These are phyloP conservation scores for Colletotrichum zoysiae DNA, from an alignment of 2,329 filamentous ascomycete species.

Conservation along the genomic window DNA sequence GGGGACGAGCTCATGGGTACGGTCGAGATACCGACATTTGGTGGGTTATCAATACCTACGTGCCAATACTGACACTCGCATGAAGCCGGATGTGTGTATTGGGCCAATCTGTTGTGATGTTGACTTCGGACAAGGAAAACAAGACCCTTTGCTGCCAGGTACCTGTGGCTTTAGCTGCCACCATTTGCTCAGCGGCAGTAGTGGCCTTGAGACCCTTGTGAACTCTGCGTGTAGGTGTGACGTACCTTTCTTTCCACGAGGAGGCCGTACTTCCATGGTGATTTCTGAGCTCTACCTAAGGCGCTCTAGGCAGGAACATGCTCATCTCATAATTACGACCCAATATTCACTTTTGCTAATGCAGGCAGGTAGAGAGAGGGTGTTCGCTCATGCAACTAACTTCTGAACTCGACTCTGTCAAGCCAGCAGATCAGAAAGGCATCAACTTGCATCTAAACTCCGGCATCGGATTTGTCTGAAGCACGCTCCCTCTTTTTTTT, in stretches of 20 bases:
- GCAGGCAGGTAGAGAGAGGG: neutral
- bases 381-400: too few species aligned
- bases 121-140: too few species aligned
- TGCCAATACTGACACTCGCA: neutral
- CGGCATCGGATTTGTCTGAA: too few species aligned
- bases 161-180: neutral
- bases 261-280: neutral
- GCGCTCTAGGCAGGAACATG: neutral
- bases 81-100: neutral
- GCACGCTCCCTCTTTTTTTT: too few species aligned
- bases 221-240: neutral
- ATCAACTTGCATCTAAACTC: too few species aligned
- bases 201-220: neutral
- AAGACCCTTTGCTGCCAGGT: too few species aligned
- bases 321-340: neutral
- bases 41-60: too few species aligned
- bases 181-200: neutral
- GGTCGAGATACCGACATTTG: too few species aligned
- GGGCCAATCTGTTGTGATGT: slow-evolving; percentile 2
- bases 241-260: neutral
- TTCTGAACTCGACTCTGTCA: too few species aligned
- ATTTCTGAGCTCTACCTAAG: neutral
- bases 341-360: neutral
- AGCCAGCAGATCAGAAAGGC: too few species aligned
- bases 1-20: too few species aligned